Percentiles rank a stretch among this genome's conserved stretches.
phyloP scores from a whole-genome alignment of 1,139 yeast species.

The Scheffersomyces insectosa region DNA sequence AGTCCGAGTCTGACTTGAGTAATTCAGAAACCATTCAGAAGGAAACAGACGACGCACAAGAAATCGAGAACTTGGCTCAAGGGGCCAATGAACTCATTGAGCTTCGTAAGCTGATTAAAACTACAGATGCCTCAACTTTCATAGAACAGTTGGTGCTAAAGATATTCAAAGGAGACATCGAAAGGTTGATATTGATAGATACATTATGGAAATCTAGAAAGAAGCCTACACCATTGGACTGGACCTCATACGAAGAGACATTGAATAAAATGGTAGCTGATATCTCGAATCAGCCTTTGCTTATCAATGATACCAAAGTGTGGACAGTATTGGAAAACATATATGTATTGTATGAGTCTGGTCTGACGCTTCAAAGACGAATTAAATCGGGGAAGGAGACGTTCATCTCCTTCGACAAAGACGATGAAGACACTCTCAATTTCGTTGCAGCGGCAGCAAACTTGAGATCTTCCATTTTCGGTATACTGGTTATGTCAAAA shows the following conservation, averaged over 20 bases:
- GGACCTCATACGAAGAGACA: constrained; percentile 17
- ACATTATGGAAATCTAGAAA: constrained; percentile 75
- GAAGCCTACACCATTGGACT: constrained; percentile 64
- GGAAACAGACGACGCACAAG: constrained; percentile 61
- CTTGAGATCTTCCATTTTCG: constrained; percentile 71
- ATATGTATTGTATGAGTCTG: constrained; percentile 55
- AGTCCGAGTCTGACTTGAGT: constrained; percentile 31
- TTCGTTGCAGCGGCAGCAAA: constrained; percentile 91
- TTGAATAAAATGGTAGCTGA: constrained; percentile 15
- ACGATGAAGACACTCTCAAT: constrained; percentile 85
- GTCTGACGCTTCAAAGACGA: constrained; percentile 53
- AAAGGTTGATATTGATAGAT: constrained; percentile 68
- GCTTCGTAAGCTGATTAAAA: constrained; percentile 50
- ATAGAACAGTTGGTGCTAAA: constrained; percentile 48
- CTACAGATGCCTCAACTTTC: constrained; percentile 25
- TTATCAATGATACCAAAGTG: constrained; percentile 54
- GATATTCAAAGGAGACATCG: constrained; percentile 69
- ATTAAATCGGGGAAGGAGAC: constrained; percentile 36
- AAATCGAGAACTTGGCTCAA: constrained; percentile 63
- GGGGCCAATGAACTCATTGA: constrained; percentile 79
- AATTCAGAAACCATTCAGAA: constrained; percentile 44
- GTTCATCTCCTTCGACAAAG: constrained; percentile 82
- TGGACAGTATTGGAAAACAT: constrained; percentile 72
- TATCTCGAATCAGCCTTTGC: constrained; percentile 14
- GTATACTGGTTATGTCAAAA: constrained; percentile 71